Evolutionary conservation across 2,329 filamentous ascomycete genomes (phyloP).

Genomic region (Sporothrix pallida): DNA sequence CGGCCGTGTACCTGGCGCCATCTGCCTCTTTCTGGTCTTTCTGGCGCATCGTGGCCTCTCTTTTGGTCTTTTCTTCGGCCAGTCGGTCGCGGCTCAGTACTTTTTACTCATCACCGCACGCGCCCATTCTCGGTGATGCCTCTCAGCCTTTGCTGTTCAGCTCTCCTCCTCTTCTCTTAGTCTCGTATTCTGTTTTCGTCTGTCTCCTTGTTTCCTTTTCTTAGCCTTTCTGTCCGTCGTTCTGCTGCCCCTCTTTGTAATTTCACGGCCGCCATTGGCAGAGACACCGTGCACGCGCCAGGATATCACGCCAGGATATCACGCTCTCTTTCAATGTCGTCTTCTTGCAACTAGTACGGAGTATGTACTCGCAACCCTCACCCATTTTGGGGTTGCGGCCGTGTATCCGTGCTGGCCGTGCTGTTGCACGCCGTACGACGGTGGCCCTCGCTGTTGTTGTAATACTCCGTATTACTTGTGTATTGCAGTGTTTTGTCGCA

Average conservation of each 20-base stretch:
- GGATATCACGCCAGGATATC: neutral
- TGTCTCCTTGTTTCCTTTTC: neutral
- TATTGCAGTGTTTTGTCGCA: too few relatives aligned
- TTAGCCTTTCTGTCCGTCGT: too few relatives aligned
- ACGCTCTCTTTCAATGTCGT: neutral
- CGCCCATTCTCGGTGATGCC: conserved; percentile 25
- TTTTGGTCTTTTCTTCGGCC: neutral
- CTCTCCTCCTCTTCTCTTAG: neutral
- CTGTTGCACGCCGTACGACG: neutral
- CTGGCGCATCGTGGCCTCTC: conserved; percentile 1
- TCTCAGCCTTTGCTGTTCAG: neutral
- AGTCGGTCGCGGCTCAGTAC: too few relatives aligned
- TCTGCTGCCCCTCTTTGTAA: conserved; percentile 12
- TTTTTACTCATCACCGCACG: neutral
- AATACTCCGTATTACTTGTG: neutral
- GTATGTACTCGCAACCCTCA: neutral
- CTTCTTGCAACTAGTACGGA: neutral
- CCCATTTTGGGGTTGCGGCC: neutral
- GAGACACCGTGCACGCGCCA: neutral
- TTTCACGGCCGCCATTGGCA: neutral
- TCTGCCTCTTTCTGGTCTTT: neutral
- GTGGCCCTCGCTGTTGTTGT: neutral
- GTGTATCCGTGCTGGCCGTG: neutral
- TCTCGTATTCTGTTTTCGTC: conserved; percentile 13
- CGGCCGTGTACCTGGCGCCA: neutral